A percentile compares a stretch with the other conserved stretches of the same genome.
These are phyloP conservation scores for Candida silvatica DNA, from an alignment of 805 yeast species.

Conservation along the genomic window DNA sequence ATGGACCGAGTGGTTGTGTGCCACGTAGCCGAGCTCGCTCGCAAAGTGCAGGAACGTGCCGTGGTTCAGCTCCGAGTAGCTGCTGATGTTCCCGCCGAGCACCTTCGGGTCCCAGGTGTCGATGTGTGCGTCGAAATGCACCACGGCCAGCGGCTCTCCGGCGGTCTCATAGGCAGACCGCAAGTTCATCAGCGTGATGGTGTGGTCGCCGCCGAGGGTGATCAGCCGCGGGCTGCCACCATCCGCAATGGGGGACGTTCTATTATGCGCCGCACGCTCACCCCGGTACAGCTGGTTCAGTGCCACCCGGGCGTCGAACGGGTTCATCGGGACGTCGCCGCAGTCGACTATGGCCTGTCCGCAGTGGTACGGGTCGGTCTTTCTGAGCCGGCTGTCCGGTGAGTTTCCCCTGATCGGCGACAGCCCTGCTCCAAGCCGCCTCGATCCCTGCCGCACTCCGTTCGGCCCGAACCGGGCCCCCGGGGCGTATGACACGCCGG, in stretches of 20 bases:
- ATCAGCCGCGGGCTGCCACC: slow-evolving; percentile 28
- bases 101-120: slow-evolving; percentile 65
- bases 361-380: slow-evolving; percentile 34
- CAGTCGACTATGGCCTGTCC: slow-evolving; percentile 40
- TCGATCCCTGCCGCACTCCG: slow-evolving; percentile 32
- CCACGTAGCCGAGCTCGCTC: slow-evolving; percentile 53
- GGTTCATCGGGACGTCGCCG: slow-evolving; percentile 54
- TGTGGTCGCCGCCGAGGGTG: slow-evolving; percentile 57
- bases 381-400: slow-evolving; percentile 26
- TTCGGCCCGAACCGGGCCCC: slow-evolving; percentile 57
- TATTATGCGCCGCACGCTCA: slow-evolving; percentile 35
- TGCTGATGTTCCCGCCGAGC: slow-evolving; percentile 54
- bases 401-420: slow-evolving; percentile 30
- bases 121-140: slow-evolving; percentile 61
- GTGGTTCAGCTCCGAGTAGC: slow-evolving; percentile 49
- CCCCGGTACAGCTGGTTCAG: slow-evolving; percentile 49
- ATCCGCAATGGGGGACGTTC: slow-evolving; percentile 13
- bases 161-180: slow-evolving; percentile 41
- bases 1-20: slow-evolving; percentile 41
- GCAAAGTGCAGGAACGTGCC: slow-evolving; percentile 69
- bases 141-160: slow-evolving; percentile 40
- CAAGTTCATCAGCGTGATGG: slow-evolving; percentile 42
- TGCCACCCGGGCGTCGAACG: slow-evolving; percentile 51
- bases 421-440: slow-evolving; percentile 35
- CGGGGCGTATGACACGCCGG: slow-evolving; percentile 46